phyloP scores from a whole-genome alignment of 805 yeast species.

The Kodamaea nitidulidarum region DNA sequence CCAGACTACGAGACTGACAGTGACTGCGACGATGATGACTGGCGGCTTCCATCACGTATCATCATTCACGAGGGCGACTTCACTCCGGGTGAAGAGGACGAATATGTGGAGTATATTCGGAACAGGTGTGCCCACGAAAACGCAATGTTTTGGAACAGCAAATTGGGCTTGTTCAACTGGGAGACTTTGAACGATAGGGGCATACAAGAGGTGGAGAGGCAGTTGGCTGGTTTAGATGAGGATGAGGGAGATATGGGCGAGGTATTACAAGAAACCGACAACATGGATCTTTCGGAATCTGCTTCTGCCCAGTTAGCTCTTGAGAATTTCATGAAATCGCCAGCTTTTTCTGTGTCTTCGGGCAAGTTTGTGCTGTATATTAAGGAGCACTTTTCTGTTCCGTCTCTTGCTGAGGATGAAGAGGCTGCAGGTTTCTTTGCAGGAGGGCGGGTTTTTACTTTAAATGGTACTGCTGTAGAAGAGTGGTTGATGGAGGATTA shows the following conservation, averaged over 20 bases:
- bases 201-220: neutral
- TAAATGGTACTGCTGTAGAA: slow-evolving; percentile 7
- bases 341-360: neutral
- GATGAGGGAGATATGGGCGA: no score
- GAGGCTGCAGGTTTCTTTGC: neutral
- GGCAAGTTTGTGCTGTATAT: neutral
- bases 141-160: slow-evolving; percentile 2
- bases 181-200: neutral
- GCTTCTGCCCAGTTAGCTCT: neutral
- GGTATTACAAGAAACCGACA: no score
- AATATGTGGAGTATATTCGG: slow-evolving; percentile 7
- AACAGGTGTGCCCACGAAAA: neutral
- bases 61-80: slow-evolving; percentile 8
- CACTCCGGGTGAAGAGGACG: neutral
- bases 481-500: slow-evolving; percentile 1
- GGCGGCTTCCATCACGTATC: slow-evolving; percentile 5
- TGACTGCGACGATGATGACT: slow-evolving; percentile 4
- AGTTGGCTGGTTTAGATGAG: neutral
- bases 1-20: neutral
- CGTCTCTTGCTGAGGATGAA: neutral
- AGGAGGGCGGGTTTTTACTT: neutral
- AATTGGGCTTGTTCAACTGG: neutral
- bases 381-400: neutral
- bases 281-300: no score
- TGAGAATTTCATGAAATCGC: neutral